Base-by-base conservation (phyloP, 202 grass and related monocot genomes). In the Brachypodium distachyon region DNA sequence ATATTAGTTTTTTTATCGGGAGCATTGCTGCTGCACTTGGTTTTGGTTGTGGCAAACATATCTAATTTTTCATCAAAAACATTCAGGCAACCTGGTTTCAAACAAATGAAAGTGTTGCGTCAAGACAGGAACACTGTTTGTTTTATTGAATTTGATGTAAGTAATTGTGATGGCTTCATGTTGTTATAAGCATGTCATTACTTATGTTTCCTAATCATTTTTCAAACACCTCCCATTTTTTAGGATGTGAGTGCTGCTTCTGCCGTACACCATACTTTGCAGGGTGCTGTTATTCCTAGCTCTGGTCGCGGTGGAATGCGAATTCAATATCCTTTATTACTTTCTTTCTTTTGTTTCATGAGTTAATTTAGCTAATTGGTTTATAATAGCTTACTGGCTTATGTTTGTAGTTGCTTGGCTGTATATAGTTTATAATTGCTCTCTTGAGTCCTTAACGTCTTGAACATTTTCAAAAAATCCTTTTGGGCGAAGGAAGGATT, bases 61-160 rank as follows among this genome's bases (percentile, higher is more conserved):
- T 61, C 70, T 50, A 7, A 38, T 74, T 74, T 47, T 67, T 76
- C 21, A 76, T 48, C 1, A 73, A 67, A 47, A 50, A 34, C 21
- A 16, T 68, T 67, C 83, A 99, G 96, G 53, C 96, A 99, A 87
- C 89, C 92, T 85, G 96, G 96, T 72, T 99, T 27, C 71, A 99
- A 96, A 63, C 96, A 99, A 87, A 99, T 99, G 96, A 99, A 99
- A 76, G 67, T 99, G 12, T 82, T 99, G 59, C 96, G 83, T 14
- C 96, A 99, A 75, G 96, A 99, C 68, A 90, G 96, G 81, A 99
- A 94, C 86, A 99, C 96, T n/a, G 96, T 99, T 59, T 99, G 96
- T 56, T 99, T 99, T 89, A 99, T 99, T 76, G 96, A 99, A 61
- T 99, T 99, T 37, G 96, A 96, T 48, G 96, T 83, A 81, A 85